These are phyloP conservation scores for Cadophora gregata DNA, from an alignment of 2,329 filamentous ascomycete genomes.

Conservation along the genomic window DNA sequence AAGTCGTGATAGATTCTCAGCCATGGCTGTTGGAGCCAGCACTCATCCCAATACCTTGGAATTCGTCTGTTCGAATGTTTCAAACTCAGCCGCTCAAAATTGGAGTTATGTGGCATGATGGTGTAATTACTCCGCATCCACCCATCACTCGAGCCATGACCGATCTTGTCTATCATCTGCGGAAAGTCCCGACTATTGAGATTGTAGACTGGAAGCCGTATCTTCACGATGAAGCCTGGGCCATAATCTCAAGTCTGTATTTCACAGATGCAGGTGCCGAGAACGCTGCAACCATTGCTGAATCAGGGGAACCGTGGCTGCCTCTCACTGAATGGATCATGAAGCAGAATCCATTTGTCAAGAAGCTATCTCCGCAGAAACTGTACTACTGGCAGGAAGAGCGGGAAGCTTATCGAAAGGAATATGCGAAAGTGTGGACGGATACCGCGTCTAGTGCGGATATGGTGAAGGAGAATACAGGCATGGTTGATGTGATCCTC, in stretches of 20 bases:
- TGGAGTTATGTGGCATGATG: slow-evolving; percentile 39
- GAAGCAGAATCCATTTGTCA: slow-evolving; percentile 33
- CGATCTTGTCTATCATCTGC: slow-evolving; percentile 21
- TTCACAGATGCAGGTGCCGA: slow-evolving; percentile 34
- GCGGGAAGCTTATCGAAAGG: slow-evolving; percentile 47
- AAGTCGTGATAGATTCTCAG: slow-evolving; percentile 37
- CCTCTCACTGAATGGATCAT: slow-evolving; percentile 36
- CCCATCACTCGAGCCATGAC: slow-evolving; percentile 30
- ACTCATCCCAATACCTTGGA: slow-evolving; percentile 58
- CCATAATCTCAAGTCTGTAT: slow-evolving; percentile 32
- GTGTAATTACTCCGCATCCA: slow-evolving; percentile 28
- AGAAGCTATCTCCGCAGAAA: slow-evolving; percentile 30
- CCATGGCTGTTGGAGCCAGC: slow-evolving; percentile 59
- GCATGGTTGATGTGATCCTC: slow-evolving; percentile 61
- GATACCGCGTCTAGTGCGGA: slow-evolving; percentile 40
- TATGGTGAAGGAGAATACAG: slow-evolving; percentile 1
- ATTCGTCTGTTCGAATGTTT: slow-evolving; percentile 3
- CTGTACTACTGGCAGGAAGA: slow-evolving; percentile 35
- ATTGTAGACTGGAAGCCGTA: slow-evolving; percentile 33
- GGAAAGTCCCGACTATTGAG: slow-evolving; percentile 25
- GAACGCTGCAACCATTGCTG: slow-evolving; percentile 26
- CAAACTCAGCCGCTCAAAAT: slow-evolving; percentile 46
- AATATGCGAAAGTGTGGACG: slow-evolving; percentile 32
- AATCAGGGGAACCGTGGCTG: slow-evolving; percentile 28
- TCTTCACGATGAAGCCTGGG: slow-evolving; percentile 33